Conservation (phyloP, 352 stramenopile genomes). For the Phytopythium delawarense region DNA sequence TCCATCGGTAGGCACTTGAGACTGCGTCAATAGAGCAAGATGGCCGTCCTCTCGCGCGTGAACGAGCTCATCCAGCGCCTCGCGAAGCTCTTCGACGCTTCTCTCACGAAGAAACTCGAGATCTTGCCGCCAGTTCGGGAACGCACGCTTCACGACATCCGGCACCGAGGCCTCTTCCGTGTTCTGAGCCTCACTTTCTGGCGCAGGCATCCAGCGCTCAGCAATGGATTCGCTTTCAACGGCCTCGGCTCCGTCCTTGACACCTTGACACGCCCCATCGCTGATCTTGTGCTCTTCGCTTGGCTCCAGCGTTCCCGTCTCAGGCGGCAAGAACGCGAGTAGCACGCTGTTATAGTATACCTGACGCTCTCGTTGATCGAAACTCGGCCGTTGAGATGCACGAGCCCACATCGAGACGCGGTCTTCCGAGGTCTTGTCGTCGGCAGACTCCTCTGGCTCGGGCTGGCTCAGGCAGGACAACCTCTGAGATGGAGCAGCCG, state of each 20-base stretch:
- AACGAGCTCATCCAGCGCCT: constrained; percentile 2
- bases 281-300: not conserved
- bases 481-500: not conserved
- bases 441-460: not conserved
- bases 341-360: constrained; percentile 32
- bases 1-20: not conserved
- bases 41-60: not conserved
- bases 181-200: not conserved
- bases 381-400: constrained; percentile 26
- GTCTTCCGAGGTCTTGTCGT: not conserved
- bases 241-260: constrained; percentile 1
- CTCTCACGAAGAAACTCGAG: constrained; percentile 38
- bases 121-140: constrained; percentile 41
- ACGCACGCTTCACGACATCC: constrained; percentile 39
- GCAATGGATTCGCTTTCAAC: constrained; percentile 3
- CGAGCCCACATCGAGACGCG: constrained; percentile 32
- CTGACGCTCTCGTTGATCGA: constrained; percentile 17
- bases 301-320: not conserved
- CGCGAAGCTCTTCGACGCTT: constrained; percentile 18
- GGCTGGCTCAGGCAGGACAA: not conserved
- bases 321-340: constrained; percentile 12
- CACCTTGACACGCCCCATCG: not conserved
- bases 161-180: constrained; percentile 14
- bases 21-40: constrained; percentile 1
- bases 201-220: constrained; percentile 5